Conservation (phyloP, 108 stramenopile genomes). For the Cyclotella baltica region DNA sequence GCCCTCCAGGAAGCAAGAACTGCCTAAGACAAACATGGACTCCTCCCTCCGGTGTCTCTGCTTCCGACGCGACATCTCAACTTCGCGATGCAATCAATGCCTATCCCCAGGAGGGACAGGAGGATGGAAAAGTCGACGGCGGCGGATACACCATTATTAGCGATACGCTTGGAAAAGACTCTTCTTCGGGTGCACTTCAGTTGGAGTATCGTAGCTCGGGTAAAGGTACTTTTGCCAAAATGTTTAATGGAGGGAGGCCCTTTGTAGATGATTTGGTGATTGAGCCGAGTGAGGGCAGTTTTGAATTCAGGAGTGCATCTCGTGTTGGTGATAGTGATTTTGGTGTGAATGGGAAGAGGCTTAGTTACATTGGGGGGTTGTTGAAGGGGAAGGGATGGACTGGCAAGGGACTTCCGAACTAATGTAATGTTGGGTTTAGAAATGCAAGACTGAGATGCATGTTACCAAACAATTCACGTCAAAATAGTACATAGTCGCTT, state of each 20-base stretch:
- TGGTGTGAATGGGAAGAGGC: slow-evolving; percentile 82
- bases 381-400: slow-evolving; percentile 64
- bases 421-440: neutral
- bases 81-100: slow-evolving; percentile 58
- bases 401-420: slow-evolving; percentile 29
- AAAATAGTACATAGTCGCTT: too few relatives aligned
- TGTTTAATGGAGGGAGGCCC: slow-evolving; percentile 88
- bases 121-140: slow-evolving; percentile 66
- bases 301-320: slow-evolving; percentile 65
- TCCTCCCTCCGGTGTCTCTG: slow-evolving; percentile 62
- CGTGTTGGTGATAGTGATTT: slow-evolving; percentile 88
- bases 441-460: neutral
- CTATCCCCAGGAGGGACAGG: slow-evolving; percentile 77
- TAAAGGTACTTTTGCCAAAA: slow-evolving; percentile 83
- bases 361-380: slow-evolving; percentile 52
- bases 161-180: slow-evolving; percentile 53
- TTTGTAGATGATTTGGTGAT: slow-evolving; percentile 86
- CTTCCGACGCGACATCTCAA: slow-evolving; percentile 54
- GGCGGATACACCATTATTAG: slow-evolving; percentile 77
- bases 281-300: slow-evolving; percentile 57
- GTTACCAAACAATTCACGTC: too few relatives aligned
- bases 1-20: slow-evolving; percentile 70
- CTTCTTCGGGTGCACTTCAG: slow-evolving; percentile 44
- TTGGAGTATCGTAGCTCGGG: slow-evolving; percentile 79
- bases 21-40: slow-evolving; percentile 84